These are phyloP conservation scores for Amanita inopinata DNA, from an alignment of 768 basidiomycete genomes.

Conservation along the genomic window DNA sequence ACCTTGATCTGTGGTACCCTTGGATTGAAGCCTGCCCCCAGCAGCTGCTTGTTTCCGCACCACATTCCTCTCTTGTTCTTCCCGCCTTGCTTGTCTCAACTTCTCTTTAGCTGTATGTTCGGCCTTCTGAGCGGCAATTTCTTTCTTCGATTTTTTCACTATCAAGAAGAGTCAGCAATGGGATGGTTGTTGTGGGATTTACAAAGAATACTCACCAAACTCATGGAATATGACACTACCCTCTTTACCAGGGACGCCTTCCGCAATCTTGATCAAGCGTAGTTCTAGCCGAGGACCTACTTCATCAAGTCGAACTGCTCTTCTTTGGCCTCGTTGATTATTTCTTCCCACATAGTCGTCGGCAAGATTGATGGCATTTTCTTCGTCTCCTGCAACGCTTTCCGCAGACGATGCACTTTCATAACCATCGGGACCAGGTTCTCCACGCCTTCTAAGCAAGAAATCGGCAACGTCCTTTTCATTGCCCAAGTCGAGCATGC, in stretches of 20 bases:
- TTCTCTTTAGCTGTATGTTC: constrained; percentile 73
- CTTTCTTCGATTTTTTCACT: constrained; percentile 89
- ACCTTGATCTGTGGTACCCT: constrained; percentile 11
- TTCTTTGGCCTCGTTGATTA: constrained; percentile 84
- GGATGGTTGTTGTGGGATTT: not conserved
- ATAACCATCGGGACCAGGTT: constrained; percentile 57
- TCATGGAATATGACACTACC: constrained; percentile 91
- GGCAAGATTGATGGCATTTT: constrained; percentile 73
- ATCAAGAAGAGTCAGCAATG: constrained; percentile 7
- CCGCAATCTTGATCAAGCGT: constrained; percentile 84
- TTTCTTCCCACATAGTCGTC: constrained; percentile 93
- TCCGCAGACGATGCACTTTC: constrained; percentile 77
- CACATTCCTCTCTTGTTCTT: constrained; percentile 90
- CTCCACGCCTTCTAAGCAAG: constrained; percentile 62
- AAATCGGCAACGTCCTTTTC: constrained; percentile 97
- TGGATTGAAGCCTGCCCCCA: constrained; percentile 15
- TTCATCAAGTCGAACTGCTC: constrained; percentile 88
- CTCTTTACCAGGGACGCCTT: constrained; percentile 90
- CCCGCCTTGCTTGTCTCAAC: constrained; percentile 65
- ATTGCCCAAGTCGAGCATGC: constrained; percentile 70
- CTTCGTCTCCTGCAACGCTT: constrained; percentile 81
- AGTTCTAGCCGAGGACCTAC: constrained; percentile 95
- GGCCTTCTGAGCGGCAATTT: constrained; percentile 54
- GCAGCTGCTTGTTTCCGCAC: constrained; percentile 58
- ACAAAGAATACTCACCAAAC: constrained; percentile 55